phyloP scores from a whole-genome alignment of 495 filamentous ascomycete genomes.

The Hypoxylon rickii region DNA sequence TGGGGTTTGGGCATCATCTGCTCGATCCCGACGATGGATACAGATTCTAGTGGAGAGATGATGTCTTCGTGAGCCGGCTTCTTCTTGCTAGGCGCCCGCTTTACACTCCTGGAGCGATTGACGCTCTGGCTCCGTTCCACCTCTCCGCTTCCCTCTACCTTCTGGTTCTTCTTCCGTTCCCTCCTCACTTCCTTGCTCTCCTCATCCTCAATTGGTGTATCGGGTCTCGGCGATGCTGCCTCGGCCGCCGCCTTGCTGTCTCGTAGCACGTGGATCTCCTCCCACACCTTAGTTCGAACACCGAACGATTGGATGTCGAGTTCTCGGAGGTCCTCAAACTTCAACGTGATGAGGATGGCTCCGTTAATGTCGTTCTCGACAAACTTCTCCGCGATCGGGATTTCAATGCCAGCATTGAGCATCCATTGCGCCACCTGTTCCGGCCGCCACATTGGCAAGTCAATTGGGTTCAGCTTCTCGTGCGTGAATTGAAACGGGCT shows the following conservation, averaged over 20 bases:
- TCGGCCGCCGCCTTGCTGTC: constrained; percentile 51
- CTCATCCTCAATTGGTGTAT: constrained; percentile 61
- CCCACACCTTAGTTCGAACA: constrained; percentile 83
- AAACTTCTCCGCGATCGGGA: constrained; percentile 77
- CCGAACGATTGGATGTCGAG: constrained; percentile 93
- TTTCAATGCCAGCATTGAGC: constrained; percentile 71
- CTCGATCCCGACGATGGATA: constrained; percentile 91
- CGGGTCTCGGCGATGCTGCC: constrained; percentile 55
- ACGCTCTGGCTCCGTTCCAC: constrained; percentile 45
- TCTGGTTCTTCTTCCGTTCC: constrained; percentile 42
- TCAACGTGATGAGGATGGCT: constrained; percentile 78
- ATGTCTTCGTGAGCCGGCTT: constrained; percentile 62
- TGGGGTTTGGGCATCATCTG: constrained; percentile 84
- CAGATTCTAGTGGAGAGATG: constrained; percentile 76
- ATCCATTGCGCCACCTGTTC: constrained; percentile 83
- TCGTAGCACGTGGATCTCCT: constrained; percentile 73
- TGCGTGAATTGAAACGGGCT: constrained; percentile 55
- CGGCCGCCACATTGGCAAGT: constrained; percentile 68
- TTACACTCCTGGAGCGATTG: constrained; percentile 47
- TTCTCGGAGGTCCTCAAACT: constrained; percentile 92
- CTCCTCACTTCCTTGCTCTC: constrained; percentile 49
- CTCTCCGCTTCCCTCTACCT: constrained; percentile 38
- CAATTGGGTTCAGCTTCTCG: constrained; percentile 59
- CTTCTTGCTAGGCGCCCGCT: constrained; percentile 43
- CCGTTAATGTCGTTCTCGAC: constrained; percentile 89